Evolutionary conservation across 306 rosid genomes (phyloP).

Genomic region (Cajanus cajan): DNA sequence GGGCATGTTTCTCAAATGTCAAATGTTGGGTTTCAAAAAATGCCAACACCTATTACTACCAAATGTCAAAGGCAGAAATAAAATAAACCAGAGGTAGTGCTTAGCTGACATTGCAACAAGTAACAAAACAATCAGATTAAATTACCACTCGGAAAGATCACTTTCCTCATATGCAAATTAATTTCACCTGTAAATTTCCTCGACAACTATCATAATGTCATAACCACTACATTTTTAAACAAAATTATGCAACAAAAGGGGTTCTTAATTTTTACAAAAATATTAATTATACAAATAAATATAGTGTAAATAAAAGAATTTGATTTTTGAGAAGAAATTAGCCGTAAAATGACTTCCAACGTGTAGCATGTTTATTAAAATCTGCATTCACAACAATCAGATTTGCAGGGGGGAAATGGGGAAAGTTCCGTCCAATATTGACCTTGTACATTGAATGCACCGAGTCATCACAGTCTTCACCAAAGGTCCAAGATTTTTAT

Average conservation of each 20-base stretch:
- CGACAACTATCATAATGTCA: background rate
- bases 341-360: background rate
- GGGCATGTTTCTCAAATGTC: background rate
- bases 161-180: conserved; percentile 18
- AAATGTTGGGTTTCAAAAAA: background rate
- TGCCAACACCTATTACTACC: background rate
- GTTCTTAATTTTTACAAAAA: conserved; percentile 1
- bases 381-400: conserved; percentile 8
- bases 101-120: conserved; percentile 5
- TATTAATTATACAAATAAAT: background rate
- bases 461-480: conserved; percentile 99
- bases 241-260: background rate
- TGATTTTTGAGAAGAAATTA: background rate
- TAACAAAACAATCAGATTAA: conserved; percentile 4
- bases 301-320: background rate
- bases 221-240: conserved; percentile 5
- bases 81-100: background rate
- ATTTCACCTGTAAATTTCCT: background rate
- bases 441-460: conserved; percentile 99
- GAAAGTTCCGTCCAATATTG: conserved; percentile 13
- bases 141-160: background rate
- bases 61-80: conserved; percentile 16
- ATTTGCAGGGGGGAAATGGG: background rate
- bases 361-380: background rate
- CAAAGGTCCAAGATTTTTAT: conserved; percentile 96